Evolutionary conservation across 192 early-diverging fungal species (phyloP), one percentile per base, ranked within the genome.

Genomic region (Cladochytrium replicatum): DNA sequence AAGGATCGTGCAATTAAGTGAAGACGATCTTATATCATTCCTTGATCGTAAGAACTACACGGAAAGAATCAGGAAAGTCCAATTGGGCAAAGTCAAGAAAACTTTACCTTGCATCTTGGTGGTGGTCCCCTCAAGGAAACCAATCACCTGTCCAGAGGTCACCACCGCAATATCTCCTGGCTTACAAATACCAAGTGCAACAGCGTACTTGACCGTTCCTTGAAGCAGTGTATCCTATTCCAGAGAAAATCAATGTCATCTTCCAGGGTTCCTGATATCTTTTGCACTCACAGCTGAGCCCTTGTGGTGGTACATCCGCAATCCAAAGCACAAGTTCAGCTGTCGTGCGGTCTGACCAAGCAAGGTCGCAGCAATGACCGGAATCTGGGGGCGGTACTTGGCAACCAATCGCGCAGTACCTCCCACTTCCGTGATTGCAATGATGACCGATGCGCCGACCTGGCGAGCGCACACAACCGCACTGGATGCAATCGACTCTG

Each of bases 151-250:
- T 9, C 76, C 76, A 24, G 69, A 71, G 1, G 76, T 79, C 4
- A 79, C 46, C 22, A 79, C 68, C 7, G 71, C 76, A 55, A 75
- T 75, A 21, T 79, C 65, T 7, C 76, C 76, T 8, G 76, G 66
- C 34, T 71, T 54, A 43, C 57, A 61, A 2, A 79, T 55, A 11
- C 73, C 69, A 3, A 79, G 52, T 30, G 71, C 71, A 2, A 58
- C 49, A 5, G 72, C 72, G 50, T 69, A 79, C 42, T 52, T 3
- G 43, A 26, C 50, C 21, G 7, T 2, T 4, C 39, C 41, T 28
- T 9, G 1, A 22, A 3, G n/a, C n/a, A 15, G 22, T 6, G 22
- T 29, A 31, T 45, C 43, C 21, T 13, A 37, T 0, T 23, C 46
- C 40, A 47, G 32, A 28, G 17, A 21, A 15, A 11, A 26, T 24